Percentiles rank a stretch among this genome's conserved stretches.
Conservation (phyloP, 805 yeast genomes). For the Zygosaccharomyces lentus region DNA sequence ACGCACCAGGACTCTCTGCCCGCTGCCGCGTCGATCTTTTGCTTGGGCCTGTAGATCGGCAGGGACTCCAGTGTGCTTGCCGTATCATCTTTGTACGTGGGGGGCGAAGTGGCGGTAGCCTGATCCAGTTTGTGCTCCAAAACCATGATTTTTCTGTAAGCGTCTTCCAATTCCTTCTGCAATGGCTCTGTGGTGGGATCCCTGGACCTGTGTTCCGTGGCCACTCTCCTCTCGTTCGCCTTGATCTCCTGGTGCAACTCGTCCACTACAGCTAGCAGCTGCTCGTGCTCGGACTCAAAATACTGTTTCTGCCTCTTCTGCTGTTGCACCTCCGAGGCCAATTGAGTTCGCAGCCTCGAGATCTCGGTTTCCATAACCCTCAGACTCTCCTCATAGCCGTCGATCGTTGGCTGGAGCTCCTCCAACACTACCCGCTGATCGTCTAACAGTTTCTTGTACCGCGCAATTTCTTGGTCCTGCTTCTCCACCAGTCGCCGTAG, state of each 20-base stretch:
- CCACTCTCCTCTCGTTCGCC: constrained; percentile 25
- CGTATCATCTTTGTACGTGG: constrained; percentile 5
- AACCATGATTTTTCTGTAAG: constrained; percentile 19
- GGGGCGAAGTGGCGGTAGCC: constrained; percentile 7
- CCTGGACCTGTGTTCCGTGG: constrained; percentile 20
- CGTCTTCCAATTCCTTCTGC: constrained; percentile 32
- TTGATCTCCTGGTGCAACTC: constrained; percentile 33
- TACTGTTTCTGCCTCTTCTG: constrained; percentile 27
- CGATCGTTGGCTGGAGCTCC: constrained; percentile 33
- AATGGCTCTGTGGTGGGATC: constrained; percentile 17
- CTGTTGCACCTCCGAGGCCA: constrained; percentile 25
- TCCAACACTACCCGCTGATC: constrained; percentile 33
- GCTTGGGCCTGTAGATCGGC: constrained; percentile 28
- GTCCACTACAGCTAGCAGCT: constrained; percentile 32
- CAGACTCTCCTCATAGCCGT: constrained; percentile 32
- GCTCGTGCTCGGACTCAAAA: constrained; percentile 31
- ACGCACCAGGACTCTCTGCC: constrained; percentile 89
- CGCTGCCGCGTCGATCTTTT: constrained; percentile 49
- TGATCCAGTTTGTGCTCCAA: constrained; percentile 18
- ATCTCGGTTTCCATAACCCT: constrained; percentile 30
- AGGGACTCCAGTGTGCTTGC: constrained; percentile 23
- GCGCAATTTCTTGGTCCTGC: constrained; percentile 21
- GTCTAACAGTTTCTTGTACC: constrained; percentile 28
- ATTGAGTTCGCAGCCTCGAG: constrained; percentile 20
- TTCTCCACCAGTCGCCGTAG: constrained; percentile 14